These are phyloP conservation scores for Chrysanthemum seticuspe DNA, from an alignment of 129 eudicot species.

Conservation along the genomic window DNA sequence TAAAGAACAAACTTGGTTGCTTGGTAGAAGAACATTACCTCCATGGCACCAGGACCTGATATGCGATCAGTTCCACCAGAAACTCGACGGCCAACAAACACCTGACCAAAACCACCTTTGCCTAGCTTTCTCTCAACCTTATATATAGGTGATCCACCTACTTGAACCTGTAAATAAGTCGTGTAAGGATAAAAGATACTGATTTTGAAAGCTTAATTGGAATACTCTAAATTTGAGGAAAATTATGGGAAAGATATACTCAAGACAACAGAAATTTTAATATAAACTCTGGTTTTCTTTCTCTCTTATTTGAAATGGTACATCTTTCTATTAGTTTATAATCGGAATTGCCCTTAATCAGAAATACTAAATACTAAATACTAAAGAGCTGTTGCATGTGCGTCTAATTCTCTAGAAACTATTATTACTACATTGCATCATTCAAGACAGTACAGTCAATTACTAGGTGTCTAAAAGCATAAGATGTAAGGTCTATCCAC, in stretches of 20 bases:
- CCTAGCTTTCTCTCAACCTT: conserved; percentile 75
- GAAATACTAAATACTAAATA: no score
- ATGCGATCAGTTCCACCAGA: no score
- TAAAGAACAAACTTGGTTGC: no score
- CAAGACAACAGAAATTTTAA: conserved; percentile 3
- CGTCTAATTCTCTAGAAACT: not conserved
- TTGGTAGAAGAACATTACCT: no score
- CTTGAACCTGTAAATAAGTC: conserved; percentile 59
- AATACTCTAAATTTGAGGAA: not conserved
- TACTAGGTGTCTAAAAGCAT: not conserved
- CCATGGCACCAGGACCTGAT: no score
- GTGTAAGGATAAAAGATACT: conserved; percentile 6
- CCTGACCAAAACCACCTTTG: conserved; percentile 67
- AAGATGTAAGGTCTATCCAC: not conserved
- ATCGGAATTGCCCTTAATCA: not conserved
- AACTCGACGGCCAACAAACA: no score
- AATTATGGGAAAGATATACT: not conserved
- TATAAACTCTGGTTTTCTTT: not conserved
- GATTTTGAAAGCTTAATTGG: conserved; percentile 1
- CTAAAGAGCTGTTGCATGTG: no score
- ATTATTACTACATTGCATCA: not conserved
- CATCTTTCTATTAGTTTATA: not conserved
- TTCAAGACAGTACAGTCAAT: not conserved
- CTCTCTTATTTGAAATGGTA: not conserved
- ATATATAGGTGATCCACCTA: conserved; percentile 71